Evolutionary conservation across 2,329 filamentous ascomycete species (phyloP).

Genomic region (Eurotiales sp.): DNA sequence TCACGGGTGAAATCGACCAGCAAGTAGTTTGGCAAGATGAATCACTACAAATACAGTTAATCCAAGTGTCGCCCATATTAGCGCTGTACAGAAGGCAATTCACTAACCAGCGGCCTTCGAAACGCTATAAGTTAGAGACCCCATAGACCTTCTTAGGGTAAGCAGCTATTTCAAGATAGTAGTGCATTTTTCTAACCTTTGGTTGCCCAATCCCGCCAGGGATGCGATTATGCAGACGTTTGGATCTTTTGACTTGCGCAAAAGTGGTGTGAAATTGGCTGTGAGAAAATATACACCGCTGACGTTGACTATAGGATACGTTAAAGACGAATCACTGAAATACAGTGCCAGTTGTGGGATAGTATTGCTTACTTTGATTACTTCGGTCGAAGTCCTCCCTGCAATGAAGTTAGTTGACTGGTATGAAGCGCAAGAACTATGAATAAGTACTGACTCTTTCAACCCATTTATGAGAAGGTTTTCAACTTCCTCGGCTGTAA

Average conservation of each 20-base stretch:
- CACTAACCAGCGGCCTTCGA: constrained; percentile 22
- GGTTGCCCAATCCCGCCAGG: constrained; percentile 22
- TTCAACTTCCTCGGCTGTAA: constrained; percentile 15
- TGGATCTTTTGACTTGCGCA: constrained; percentile 23
- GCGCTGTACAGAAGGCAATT: not conserved
- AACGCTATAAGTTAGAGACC: constrained; percentile 22
- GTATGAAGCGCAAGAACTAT: too few species aligned
- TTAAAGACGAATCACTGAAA: too few species aligned
- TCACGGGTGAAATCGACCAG: constrained; percentile 16
- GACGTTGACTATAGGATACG: constrained; percentile 21
- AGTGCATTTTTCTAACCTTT: constrained; percentile 16
- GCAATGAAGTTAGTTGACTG: too few species aligned
- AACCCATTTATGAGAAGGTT: constrained; percentile 14
- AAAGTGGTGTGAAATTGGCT: constrained; percentile 23
- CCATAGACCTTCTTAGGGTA: constrained; percentile 17
- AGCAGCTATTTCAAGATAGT: not conserved
- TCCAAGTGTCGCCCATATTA: too few species aligned
- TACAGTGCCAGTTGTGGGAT: not conserved
- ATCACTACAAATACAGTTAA: constrained; percentile 13
- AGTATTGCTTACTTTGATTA: constrained; percentile 6
- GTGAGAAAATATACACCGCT: constrained; percentile 27
- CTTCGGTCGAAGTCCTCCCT: constrained; percentile 11
- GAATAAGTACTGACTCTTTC: constrained; percentile 9
- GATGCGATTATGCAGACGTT: constrained; percentile 26
- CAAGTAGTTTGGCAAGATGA: constrained; percentile 19